Base-by-base conservation (phyloP, 495 filamentous ascomycete genomes). In the Lichenothelia convexa region DNA sequence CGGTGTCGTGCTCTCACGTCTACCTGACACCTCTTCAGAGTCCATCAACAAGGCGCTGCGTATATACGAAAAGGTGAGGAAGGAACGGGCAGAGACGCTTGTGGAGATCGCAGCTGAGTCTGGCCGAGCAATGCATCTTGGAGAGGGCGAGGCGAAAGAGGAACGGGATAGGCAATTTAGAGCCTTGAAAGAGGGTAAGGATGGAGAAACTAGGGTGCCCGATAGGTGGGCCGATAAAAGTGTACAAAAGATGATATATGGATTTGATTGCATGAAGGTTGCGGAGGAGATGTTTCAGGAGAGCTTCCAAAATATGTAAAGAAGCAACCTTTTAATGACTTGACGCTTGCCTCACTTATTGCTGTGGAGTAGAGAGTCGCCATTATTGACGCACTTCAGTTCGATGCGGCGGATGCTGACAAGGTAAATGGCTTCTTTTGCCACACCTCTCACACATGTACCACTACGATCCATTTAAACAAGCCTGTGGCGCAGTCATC, bases 151-250 rank as follows among this genome's bases (percentile, higher is more conserved):
- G 40, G 78, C 74, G 30, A 78, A 80, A 58, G 75, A 76, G 58
- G 71, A 80, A 60, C 60, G 81, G 7, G 82, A 86, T 56, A 64
- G 64, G 53, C 63, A 70, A 48, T 84, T 86, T 55, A 65, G 62
- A 11, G 67, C 66, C 35, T 55, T 72, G 40, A 73, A 67, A 47
- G 55, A 61, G 43, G 70, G 71, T 8, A 64, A 66, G 53, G 67
- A 71, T 4, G 59, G 62, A 19, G n/a, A n/a, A n/a, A n/a, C n/a
- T n/a, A n/a, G n/a, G n/a, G 61, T 71, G 35, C 77, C 78, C 8
- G 80, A 86, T 58, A 78, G 80, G 60, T 86, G 80, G 80, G 80
- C 78, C 19, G 74, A 75, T 66, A 73, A 71, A 18, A 76, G 80
- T 49, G 73, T 83, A 34, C 78, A 83, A 60, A 66, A 68, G 49